Conservation (phyloP, 352 stramenopile genomes). For the Phytopythium chamaehyphon region DNA sequence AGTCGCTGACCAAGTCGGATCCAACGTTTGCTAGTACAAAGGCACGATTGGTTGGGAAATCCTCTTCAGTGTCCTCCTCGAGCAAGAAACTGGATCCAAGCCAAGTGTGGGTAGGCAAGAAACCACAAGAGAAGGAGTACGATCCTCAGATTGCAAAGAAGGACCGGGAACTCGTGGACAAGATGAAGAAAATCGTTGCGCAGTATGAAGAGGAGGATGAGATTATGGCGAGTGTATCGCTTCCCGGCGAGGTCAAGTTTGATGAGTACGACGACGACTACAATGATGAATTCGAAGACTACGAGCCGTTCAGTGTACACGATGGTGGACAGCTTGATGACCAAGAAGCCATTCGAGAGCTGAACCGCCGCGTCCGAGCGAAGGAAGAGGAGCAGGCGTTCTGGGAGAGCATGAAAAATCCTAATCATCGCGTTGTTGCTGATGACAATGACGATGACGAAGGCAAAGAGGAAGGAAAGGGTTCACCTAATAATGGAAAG, state of each 20-base stretch:
- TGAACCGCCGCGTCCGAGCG: constrained; percentile 46
- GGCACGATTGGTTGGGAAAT: constrained; percentile 20
- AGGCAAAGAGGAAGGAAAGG: constrained; percentile 22
- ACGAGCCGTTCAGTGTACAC: constrained; percentile 55
- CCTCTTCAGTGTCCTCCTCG: constrained; percentile 5
- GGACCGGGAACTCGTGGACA: constrained; percentile 38
- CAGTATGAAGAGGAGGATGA: constrained; percentile 54
- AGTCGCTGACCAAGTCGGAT: constrained; percentile 27
- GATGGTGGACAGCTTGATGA: constrained; percentile 41
- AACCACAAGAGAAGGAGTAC: constrained; percentile 49
- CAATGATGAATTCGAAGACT: constrained; percentile 85
- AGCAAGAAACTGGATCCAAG: constrained; percentile 42
- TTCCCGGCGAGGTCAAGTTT: constrained; percentile 13
- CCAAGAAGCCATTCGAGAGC: constrained; percentile 44
- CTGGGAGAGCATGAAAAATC: constrained; percentile 69
- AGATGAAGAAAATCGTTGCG: constrained; percentile 46
- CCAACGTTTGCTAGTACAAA: constrained; percentile 19
- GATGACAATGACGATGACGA: constrained; percentile 14
- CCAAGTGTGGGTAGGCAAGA: constrained; percentile 66
- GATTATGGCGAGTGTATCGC: constrained; percentile 7
- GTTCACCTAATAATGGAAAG: constrained; percentile 1
- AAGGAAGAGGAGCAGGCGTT: constrained; percentile 62
- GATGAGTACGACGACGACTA: constrained; percentile 84
- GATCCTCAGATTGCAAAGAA: constrained; percentile 50
- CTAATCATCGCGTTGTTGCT: constrained; percentile 23